Evolutionary conservation across 305 asterid genomes (phyloP).

Genomic region (Fraxinus sp.): DNA sequence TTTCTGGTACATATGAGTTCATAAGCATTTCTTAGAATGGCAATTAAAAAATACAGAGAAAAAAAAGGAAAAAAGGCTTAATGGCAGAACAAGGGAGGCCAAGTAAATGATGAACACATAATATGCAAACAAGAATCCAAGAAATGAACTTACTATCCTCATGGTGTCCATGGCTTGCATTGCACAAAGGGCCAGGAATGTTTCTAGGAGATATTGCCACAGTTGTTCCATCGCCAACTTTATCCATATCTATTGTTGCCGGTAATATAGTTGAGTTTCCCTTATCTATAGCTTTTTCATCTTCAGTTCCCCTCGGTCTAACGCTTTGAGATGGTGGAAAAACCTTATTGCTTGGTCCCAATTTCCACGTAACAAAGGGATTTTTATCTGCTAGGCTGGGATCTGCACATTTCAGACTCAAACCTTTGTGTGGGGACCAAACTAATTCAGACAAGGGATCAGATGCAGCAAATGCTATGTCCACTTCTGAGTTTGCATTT

Average conservation of each 20-base stretch:
- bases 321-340: slow-evolving; percentile 32
- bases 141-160: slow-evolving; percentile 25
- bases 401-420: slow-evolving; percentile 63
- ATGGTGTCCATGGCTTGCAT: slow-evolving; percentile 7
- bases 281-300: slow-evolving; percentile 27
- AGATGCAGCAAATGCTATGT: slow-evolving; percentile 53
- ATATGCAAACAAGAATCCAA: neutral
- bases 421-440: slow-evolving; percentile 72
- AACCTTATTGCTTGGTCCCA: slow-evolving; percentile 34
- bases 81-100: neutral
- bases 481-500: slow-evolving; percentile 61
- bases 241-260: slow-evolving; percentile 14
- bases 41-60: neutral
- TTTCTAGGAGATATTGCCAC: slow-evolving; percentile 15
- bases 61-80: neutral
- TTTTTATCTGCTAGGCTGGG: slow-evolving; percentile 33
- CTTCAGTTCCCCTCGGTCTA: slow-evolving; percentile 32
- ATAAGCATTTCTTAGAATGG: slow-evolving; percentile 5
- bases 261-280: slow-evolving; percentile 26
- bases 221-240: slow-evolving; percentile 14
- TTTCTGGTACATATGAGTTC: slow-evolving; percentile 35
- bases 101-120: neutral
- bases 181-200: slow-evolving; percentile 14
- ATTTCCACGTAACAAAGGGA: slow-evolving; percentile 44
- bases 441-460: slow-evolving; percentile 79